Percentiles rank a stretch among this genome's conserved stretches.
These are phyloP conservation scores for Fusarium globosum DNA, from an alignment of 2,329 filamentous ascomycete species.

Conservation along the genomic window DNA sequence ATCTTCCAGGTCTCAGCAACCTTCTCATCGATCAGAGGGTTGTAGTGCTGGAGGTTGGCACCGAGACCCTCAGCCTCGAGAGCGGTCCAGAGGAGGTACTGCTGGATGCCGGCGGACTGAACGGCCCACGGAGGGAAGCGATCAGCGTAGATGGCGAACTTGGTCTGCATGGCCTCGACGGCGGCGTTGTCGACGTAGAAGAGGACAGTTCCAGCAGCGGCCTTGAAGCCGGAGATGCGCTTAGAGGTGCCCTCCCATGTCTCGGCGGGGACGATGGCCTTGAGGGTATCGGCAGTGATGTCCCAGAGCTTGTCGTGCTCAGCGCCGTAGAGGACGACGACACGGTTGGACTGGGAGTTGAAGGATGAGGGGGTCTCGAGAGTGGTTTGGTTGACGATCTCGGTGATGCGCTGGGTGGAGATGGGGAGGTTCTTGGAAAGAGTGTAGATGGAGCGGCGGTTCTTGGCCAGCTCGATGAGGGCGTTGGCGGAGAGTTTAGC, in stretches of 20 bases:
- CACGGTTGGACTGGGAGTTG: constrained; percentile 87
- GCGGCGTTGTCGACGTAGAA: constrained; percentile 85
- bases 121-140: constrained; percentile 81
- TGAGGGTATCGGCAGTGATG: constrained; percentile 65
- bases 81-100: constrained; percentile 83
- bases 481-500: constrained; percentile 57
- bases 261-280: constrained; percentile 71
- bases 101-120: constrained; percentile 82
- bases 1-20: constrained; percentile 76
- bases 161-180: constrained; percentile 73
- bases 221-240: constrained; percentile 69
- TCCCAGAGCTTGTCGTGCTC: constrained; percentile 94
- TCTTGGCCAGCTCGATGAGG: constrained; percentile 73
- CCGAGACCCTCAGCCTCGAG: constrained; percentile 87
- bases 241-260: constrained; percentile 64
- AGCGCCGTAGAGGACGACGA: constrained; percentile 80
- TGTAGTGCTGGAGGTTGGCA: constrained; percentile 94
- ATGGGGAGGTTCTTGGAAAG: constrained; percentile 71
- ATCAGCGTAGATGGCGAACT: constrained; percentile 80
- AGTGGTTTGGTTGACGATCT: constrained; percentile 73
- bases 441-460: constrained; percentile 76
- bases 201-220: constrained; percentile 82
- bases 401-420: constrained; percentile 65
- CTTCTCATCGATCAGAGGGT: constrained; percentile 82
- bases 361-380: constrained; percentile 81